Evolutionary conservation across 2,329 filamentous ascomycete species (phyloP), one percentile per base, ranked within the genome.

Genomic region (Cryoendolithus antarcticus): DNA sequence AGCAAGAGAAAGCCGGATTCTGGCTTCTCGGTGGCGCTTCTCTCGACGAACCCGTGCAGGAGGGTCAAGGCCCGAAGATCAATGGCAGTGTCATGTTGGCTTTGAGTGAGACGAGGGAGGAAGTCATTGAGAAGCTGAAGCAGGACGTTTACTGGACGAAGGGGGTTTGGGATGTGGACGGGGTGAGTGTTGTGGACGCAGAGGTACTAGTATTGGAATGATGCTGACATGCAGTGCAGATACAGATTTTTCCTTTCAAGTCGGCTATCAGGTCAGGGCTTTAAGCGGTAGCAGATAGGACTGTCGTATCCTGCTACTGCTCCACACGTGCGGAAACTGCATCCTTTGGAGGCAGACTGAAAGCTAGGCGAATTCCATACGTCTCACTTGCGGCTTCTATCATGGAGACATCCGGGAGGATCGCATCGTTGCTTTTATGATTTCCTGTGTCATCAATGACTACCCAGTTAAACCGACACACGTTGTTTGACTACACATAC

Each of bases 81-180:
- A 74, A 75, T 46, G 86, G 85, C 32, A 86, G 80, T 57, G 74
- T 77, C 11, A 64, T 91, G 53, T 67, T 93, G 21, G 66, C 75
- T 30, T 60, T 73, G 24, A 85, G 82, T 6, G 71, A 75, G 45
- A 77, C 71, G 6, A 75, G 72, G 51, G 80, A 86, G 47, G 80
- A 86, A 57, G 74, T 84, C 2, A 57, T 80, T 31, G 71, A 80
- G 50, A 55, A 72, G 37, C 58, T 94, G 34, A 74, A 72, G 59
- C 69, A 74, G 35, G 86, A 94, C 63, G 65, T 86, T 7, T 94
- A 93, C 62, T 67, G 70, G 7, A 70, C 63, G 44, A 69, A 62
- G 32, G 83, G 78, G 0, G 86, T 93, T 6, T 94, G 86, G 86
- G 84, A 94, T 65, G 48, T 55, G 53, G 56, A 59, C 7, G 67